Base-by-base conservation (phyloP, 306 rosid genomes). In the Vicia sativa region DNA sequence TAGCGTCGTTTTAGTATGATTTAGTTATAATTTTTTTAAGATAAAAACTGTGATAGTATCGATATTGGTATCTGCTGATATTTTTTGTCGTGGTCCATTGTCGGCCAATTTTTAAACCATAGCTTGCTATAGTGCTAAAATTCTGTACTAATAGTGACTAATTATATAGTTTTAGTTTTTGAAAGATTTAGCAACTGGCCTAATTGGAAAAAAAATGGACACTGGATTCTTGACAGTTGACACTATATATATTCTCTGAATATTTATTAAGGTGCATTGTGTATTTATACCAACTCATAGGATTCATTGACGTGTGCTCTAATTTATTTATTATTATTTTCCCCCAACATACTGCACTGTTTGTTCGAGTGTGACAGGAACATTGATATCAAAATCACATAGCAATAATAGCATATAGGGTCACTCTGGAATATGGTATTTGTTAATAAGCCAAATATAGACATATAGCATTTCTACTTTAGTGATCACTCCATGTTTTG, bases 401-500 rank as follows among this genome's bases (percentile, higher is more conserved):
- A 7, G 38, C 38, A 34, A 34, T 34, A 34, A 25, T 46, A 49
- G 56, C 54, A 31, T n/a, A 21, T n/a, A 21, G 29, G 6, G 12
- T 26, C 7, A 11, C 39, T 10, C 26, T 53, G 46, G 18, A 34
- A 34, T 34, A n/a, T 15, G 26, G 41, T 15, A 28, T 39, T 38
- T 39, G 23, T 11, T 34, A 21, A 62, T 18, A 23, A 4, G 11
- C 50, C 62, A 34, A 54, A 7, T 11, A 63, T 56, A 16, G 6
- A 46, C n/a, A 11, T 23, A 2, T 70, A 41, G 46, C 34, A 48
- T 69, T 77, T 65, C 38, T 35, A 65, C 58, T 57, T 26, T 6
- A 57, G 55, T 46, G 48, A 18, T 53, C 53, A 10, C 56, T 37
- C 14, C 43, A 43, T 76, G 37, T 38, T 48, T 71, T 69, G 67